phyloP scores from a whole-genome alignment of 306 rosid species.

The Inga oerstediana region DNA sequence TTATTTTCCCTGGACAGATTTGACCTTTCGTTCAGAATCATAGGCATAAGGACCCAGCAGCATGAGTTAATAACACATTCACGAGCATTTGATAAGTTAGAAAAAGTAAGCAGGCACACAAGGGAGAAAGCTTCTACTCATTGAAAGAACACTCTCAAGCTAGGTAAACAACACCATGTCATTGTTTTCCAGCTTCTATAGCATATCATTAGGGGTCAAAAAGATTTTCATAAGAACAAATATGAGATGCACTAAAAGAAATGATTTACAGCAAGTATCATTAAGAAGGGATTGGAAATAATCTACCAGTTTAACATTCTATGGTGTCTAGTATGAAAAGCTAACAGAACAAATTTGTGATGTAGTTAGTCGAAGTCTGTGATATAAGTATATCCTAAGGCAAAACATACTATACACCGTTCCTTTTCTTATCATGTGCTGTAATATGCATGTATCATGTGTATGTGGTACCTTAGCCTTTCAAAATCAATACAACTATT shows the following conservation, averaged over 20 bases:
- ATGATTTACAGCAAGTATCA: not conserved
- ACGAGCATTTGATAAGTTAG: not conserved
- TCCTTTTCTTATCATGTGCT: not conserved
- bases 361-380: not conserved
- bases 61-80: not conserved
- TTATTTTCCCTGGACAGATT: not conserved
- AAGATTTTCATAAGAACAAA: not conserved
- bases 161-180: not conserved
- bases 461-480: slow-evolving; percentile 7
- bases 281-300: not conserved
- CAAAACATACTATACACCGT: not conserved
- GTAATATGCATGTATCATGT: not conserved
- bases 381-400: not conserved
- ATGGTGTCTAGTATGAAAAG: not conserved
- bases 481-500: not conserved
- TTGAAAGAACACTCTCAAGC: not conserved
- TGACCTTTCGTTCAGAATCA: not conserved
- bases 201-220: not conserved
- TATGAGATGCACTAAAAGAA: not conserved
- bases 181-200: not conserved
- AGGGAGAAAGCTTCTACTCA: not conserved
- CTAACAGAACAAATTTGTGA: not conserved
- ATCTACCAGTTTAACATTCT: not conserved
- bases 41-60: not conserved
- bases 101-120: not conserved